Evolutionary conservation across 192 early-diverging fungal genomes (phyloP), one percentile per base, ranked within the genome.

Genomic region (Backusella liffmaniae): DNA sequence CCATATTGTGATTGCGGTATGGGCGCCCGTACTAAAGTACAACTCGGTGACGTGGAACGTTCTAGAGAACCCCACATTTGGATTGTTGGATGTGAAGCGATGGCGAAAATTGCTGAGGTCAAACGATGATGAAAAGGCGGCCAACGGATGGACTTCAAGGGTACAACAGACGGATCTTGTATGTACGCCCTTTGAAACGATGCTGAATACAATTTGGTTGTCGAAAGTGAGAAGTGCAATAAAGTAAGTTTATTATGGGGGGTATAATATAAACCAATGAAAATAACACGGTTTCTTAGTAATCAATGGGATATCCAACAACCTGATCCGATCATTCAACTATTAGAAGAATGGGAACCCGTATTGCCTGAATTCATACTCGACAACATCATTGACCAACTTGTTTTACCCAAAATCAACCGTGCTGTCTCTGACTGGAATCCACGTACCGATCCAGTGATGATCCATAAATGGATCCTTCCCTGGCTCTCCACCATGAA

Each of bases 151-250:
- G 73, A 12, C 23, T 30, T 23, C 70, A 16, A 32, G 51, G 66
- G 32, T 41, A 36, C 56, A 51, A 46, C 34, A 9, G 21, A 73
- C 30, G 9, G 30, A 35, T 13, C 41, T 39, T 30, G 73, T 68
- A 9, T 74, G 94, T 90, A 95, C 94, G 0, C 88, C 91, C 0
- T 96, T 88, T 78, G 95, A 96, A 75, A 86, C 84, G 35, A 84
- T 96, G 84, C 78, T 96, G 77, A 93, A 91, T 76, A 85, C 86
- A 26, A 73, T 91, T 23, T 95, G 95, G 95, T 82, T 96, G 15
- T 91, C 91, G 1, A 91, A 87, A 77, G 86, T 95, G 13, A 83
- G 95, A 18, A 90, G 90, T 73, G 87, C 90, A 7, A 86, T 96
- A 74, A 96, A 94, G 91, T 32, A 32, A 32, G 32, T 32, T 32